Evolutionary conservation across 1,284 basidiomycete genomes (phyloP).

Genomic region (Anthracocystis panici-leucophaei): DNA sequence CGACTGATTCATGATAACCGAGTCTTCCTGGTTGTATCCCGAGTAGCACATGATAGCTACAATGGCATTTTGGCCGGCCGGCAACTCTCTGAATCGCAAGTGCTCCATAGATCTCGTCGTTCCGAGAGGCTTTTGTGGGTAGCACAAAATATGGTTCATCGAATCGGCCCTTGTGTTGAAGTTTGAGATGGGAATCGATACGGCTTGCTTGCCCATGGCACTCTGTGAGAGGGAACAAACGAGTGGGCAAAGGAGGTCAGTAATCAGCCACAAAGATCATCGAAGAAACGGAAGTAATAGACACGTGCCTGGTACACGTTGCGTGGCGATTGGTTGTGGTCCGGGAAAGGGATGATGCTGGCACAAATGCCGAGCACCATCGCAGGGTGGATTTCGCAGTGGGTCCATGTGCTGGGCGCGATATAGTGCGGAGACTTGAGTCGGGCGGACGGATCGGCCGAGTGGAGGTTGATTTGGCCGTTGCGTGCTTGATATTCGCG

Average conservation of each 20-base stretch:
- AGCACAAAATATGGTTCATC: slow-evolving; percentile 89
- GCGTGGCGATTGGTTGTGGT: slow-evolving; percentile 99
- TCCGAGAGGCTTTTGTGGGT: slow-evolving; percentile 97
- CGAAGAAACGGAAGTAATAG: background rate
- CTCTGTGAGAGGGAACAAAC: slow-evolving; percentile 72
- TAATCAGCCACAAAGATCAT: background rate
- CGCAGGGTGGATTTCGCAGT: slow-evolving; percentile 98
- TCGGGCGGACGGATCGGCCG: slow-evolving; percentile 86
- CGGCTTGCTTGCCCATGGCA: slow-evolving; percentile 99
- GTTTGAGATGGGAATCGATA: slow-evolving; percentile 91
- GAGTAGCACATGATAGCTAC: slow-evolving; percentile 99
- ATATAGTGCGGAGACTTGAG: slow-evolving; percentile 73
- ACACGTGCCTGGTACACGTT: slow-evolving; percentile 81
- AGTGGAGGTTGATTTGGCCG: slow-evolving; percentile 75
- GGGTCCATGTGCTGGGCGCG: slow-evolving; percentile 80
- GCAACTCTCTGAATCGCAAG: slow-evolving; percentile 94
- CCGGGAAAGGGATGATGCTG: slow-evolving; percentile 98
- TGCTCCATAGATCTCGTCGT: slow-evolving; percentile 99
- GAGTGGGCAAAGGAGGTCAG: slow-evolving; percentile 66
- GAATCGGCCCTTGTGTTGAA: slow-evolving; percentile 82
- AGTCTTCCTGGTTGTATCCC: slow-evolving; percentile 99
- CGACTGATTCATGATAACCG: slow-evolving; percentile 99
- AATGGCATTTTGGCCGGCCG: slow-evolving; percentile 97
- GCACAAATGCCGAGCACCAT: slow-evolving; percentile 99
- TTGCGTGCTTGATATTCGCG: slow-evolving; percentile 71